Evolutionary conservation across 2,329 filamentous ascomycete genomes (phyloP).

Genomic region (Neospermospora avenae): DNA sequence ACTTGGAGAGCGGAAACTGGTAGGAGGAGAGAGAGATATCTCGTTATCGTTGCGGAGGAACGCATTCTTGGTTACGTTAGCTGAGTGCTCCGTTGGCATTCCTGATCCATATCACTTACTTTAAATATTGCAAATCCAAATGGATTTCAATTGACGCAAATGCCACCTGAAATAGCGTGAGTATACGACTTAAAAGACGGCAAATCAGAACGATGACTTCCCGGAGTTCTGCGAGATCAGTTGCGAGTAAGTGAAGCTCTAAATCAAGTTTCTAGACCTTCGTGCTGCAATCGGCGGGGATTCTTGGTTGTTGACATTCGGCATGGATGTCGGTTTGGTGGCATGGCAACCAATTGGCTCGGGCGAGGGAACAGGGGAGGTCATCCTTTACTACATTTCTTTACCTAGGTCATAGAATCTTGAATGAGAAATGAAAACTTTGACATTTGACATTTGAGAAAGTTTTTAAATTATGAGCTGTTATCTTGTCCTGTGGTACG

Average conservation of each 20-base stretch:
- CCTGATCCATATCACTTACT: conserved; percentile 1
- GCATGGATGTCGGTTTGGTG: neutral
- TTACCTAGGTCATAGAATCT: too few species aligned
- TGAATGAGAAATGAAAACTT: too few species aligned
- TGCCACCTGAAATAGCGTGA: conserved; percentile 1
- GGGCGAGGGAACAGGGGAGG: too few species aligned
- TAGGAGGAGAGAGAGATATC: conserved; percentile 21
- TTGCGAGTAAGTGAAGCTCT: neutral
- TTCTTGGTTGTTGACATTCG: conserved; percentile 6
- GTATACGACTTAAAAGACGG: neutral
- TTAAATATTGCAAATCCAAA: neutral
- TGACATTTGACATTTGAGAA: too few species aligned
- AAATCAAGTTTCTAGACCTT: conserved; percentile 7
- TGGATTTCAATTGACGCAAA: neutral
- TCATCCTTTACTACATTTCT: too few species aligned
- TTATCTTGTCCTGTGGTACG: too few species aligned
- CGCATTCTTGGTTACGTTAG: conserved; percentile 23
- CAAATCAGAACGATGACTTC: neutral
- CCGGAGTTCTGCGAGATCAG: conserved; percentile 4
- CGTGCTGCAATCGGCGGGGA: neutral
- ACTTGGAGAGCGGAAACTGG: conserved; percentile 27
- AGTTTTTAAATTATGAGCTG: too few species aligned
- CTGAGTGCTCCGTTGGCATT: neutral
- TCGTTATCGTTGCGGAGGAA: neutral
- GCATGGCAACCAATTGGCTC: conserved; percentile 9